Base-by-base conservation (phyloP, 164 flowering plant genomes). In the Stephania yunnanensis region DNA sequence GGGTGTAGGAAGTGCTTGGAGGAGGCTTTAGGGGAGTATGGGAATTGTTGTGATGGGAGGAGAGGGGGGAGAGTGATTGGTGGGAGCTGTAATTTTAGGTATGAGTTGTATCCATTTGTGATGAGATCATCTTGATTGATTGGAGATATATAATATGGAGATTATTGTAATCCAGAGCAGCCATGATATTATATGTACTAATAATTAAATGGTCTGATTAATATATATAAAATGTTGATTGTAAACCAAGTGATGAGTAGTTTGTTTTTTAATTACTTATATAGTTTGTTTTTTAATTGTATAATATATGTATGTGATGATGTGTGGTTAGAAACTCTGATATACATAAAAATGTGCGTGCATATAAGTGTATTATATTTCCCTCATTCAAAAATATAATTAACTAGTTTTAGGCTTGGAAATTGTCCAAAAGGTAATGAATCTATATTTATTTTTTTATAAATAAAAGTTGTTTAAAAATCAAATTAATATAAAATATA, bases 51-150 rank as follows among this genome's bases (percentile, higher is more conserved):
- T 70, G 78, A 83, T 66, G 88, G 85, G 13, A 87, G 84, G 69
- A 58, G 61, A 75, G 93, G 93, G 10, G 93, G 89, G 9, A 79
- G 86, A n/a, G 86, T 89, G 61, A 74, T 84, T 29, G 80, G 84
- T 11, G 85, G 78, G 44, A 87, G 88, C 73, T 89, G 93, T 70
- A 83, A 87, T 67, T 9, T 89, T 10, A 79, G 89, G 75, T 89
- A 84, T 61, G 92, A 89, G 71, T 52, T 80, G 10, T 87, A 84
- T 64, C 87, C 89, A 7, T 85, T 89, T 78, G 75, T 79, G 66
- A 79, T 79, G 66, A 79, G 77, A 48, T 67, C 70, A 46, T 63
- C 63, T 67, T 25, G 4, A 29, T 11, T 25, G 25, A 25, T 25
- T 25, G 25, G 25, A 25, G 25, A 67, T 7, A 2, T 67, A 36